Evolutionary conservation across 2,329 filamentous ascomycete species (phyloP), one percentile per base, ranked within the genome.

Genomic region (Exophiala xenobiotica): DNA sequence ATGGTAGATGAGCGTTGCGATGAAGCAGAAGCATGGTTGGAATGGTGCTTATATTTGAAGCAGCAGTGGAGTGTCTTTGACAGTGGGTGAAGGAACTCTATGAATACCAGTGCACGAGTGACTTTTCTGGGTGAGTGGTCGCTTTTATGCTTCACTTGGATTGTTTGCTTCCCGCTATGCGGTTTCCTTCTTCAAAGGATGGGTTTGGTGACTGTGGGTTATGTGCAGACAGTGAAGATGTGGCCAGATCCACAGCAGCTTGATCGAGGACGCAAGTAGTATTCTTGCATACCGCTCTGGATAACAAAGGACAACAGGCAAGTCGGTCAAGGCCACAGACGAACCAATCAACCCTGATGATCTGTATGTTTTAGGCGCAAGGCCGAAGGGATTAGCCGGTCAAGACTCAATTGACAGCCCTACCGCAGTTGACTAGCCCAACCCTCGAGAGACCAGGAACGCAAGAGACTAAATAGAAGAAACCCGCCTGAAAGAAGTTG

Each of bases 381-480:
- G 22, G 41, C 22, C 26, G 11, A 18, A 31, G 43, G 44, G 41
- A 37, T 45, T 29, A 42, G 46, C 44, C 38, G 39, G 45, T 39
- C 26, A 23, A 26, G 29, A 39, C 9, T 51, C 41, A 53, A 39
- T 49, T 37, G 43, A 40, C 29, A 35, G 31, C 43, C 45, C 49
- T 47, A 54, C 48, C 50, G 33, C 33, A 55, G 45, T 46, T 40
- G 55, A 47, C 41, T 54, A 55, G 49, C 29, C 35, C 44, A 47
- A 19, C 35, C 23, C 39, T 27, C 26, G 23, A 29, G 31, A 40
- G 31, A 44, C 38, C 40, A 35, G 38, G 46, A 45, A 53, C 33
- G 29, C 38, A 45, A 24, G 31, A 31, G 26, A 52, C 51, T 57
- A 54, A 51, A 52, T 57, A 57, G 48, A 52, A 47, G 51, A 57